Base-by-base conservation (phyloP, 257 asterid genomes). In the Nicotiana tabacum region DNA sequence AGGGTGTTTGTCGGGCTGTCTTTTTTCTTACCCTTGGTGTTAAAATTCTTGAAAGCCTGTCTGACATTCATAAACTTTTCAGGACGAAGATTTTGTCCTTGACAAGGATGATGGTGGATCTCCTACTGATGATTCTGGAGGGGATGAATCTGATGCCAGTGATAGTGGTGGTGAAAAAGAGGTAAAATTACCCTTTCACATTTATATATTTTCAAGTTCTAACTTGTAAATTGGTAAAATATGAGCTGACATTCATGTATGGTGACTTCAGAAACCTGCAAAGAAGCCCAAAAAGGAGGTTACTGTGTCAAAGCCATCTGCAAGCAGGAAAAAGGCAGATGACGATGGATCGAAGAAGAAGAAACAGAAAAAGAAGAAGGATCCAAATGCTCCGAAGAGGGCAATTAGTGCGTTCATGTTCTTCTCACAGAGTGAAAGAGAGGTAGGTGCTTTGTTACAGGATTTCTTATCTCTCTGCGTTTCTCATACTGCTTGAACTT, bases 81-180 rank as follows among this genome's bases (percentile, higher is more conserved):
- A 95, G 99, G 99, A 96, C 61, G 95, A 90, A 82, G 98, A 96
- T 87, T 96, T 94, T 87, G 95, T 94, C 82, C 78, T 30, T 17
- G 97, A 91, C 17, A 88, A 87, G 83, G 98, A 94, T 77, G 99
- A 95, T 77, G 95, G 86, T 72, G 99, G 98, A 77, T 96, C 99
- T 81, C 96, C 99, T 1, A 94, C 98, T 64, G 99, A 95, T 90
- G 97, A 92, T 88, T 95, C 98, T 33, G 98, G 98, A 72, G 97
- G 78, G 84, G 97, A 86, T 48, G 97, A 76, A 55, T 92, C 97
- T 84, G 97, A 94, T 89, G 98, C 82, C 81, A 91, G 93, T 85
- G 91, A 72, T 51, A 89, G 88, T 66, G 97, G 93, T 79, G 91
- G 78, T 79, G 97, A 89, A 84, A 85, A 84, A 74, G 97, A 91